Percentiles rank a stretch among this genome's conserved stretches.
Evolutionary conservation across 2,329 filamentous ascomycete genomes (phyloP).

Genomic region (Paecilomyces sp.): DNA sequence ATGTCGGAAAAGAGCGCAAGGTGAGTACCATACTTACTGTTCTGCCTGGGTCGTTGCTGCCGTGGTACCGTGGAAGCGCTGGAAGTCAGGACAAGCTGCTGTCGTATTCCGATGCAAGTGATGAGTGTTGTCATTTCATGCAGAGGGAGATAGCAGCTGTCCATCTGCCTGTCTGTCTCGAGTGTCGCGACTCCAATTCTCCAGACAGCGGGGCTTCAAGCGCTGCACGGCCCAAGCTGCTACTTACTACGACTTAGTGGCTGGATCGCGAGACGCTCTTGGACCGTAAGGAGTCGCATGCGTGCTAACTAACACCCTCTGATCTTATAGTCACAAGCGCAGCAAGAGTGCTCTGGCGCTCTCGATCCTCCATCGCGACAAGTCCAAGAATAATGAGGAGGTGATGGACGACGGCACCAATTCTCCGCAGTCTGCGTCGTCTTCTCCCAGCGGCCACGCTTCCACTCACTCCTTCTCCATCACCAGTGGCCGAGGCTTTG

Average conservation of each 20-base stretch:
- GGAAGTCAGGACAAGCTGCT: not conserved
- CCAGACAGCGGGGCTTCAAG: not conserved
- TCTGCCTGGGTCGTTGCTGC: slow-evolving; percentile 1
- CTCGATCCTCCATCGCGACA: slow-evolving; percentile 48
- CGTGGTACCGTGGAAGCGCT: slow-evolving; percentile 13
- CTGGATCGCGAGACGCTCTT: not conserved
- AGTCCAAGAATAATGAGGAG: slow-evolving; percentile 39
- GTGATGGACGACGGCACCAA: slow-evolving; percentile 21
- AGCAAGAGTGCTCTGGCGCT: slow-evolving; percentile 49
- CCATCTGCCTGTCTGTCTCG: not conserved
- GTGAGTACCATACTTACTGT: slow-evolving; percentile 12
- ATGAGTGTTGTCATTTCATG: not conserved
- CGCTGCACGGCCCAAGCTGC: not conserved
- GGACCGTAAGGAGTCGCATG: not conserved
- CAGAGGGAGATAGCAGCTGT: not conserved
- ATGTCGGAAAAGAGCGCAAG: slow-evolving; percentile 25
- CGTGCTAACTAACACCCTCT: not conserved
- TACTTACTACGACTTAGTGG: not conserved
- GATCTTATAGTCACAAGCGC: slow-evolving; percentile 40
- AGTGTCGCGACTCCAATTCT: not conserved
- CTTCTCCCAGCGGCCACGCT: slow-evolving; percentile 17
- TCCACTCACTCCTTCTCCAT: slow-evolving; percentile 19
- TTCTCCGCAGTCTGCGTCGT: slow-evolving; percentile 19
- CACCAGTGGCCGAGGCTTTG: slow-evolving; percentile 13
- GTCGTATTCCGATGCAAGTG: not conserved